A percentile compares a stretch with the other conserved stretches of the same genome.
These are phyloP conservation scores for Parietaria judaica DNA, from an alignment of 306 rosid species.

Conservation along the genomic window DNA sequence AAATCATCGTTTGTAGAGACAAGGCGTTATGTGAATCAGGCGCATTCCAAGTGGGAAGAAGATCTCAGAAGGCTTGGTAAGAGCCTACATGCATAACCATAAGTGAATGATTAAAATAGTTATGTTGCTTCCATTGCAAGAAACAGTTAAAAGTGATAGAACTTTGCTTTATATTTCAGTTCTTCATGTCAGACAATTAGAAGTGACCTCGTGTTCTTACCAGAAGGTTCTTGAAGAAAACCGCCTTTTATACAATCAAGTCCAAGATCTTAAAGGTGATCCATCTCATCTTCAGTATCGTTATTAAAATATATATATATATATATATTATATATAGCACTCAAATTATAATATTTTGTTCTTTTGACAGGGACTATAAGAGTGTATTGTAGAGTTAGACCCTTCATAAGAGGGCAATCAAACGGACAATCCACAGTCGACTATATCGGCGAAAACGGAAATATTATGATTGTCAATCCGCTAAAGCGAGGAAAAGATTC, in stretches of 20 bases:
- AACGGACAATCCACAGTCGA: constrained; percentile 67
- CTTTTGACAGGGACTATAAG: constrained; percentile 67
- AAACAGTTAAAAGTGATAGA: constrained; percentile 13
- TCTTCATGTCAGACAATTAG: constrained; percentile 62
- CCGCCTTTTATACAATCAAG: constrained; percentile 81
- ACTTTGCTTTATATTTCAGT: constrained; percentile 31
- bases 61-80: constrained; percentile 73
- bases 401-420: constrained; percentile 68
- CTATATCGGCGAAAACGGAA: constrained; percentile 93
- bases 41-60: constrained; percentile 57
- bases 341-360: constrained; percentile 8
- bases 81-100: constrained; percentile 19
- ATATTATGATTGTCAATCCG: constrained; percentile 84
- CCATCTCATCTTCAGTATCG: neutral
- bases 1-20: constrained; percentile 52
- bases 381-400: constrained; percentile 92
- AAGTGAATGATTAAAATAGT: neutral
- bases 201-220: constrained; percentile 73
- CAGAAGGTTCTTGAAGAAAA: constrained; percentile 82
- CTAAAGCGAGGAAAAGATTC: constrained; percentile 79
- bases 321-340: neutral
- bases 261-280: constrained; percentile 92
- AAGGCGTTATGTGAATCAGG: constrained; percentile 44
- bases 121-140: constrained; percentile 7
- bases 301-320: neutral